Evolutionary conservation across 2,329 filamentous ascomycete genomes (phyloP), one percentile per base, ranked within the genome.

Genomic region (Sphaceloma murrayae): DNA sequence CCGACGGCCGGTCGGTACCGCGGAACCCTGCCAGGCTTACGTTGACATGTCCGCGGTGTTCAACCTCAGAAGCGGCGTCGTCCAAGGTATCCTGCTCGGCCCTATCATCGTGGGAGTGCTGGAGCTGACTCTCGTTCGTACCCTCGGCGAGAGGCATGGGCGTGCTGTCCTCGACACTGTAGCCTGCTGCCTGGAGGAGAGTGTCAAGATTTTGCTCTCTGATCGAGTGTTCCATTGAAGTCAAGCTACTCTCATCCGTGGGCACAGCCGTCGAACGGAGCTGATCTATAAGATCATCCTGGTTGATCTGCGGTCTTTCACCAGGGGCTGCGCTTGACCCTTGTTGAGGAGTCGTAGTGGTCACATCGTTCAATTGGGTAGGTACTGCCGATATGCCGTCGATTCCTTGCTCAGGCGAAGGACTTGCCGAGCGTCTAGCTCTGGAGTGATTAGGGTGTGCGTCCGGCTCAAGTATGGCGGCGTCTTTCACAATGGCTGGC

Each of bases 131-230:
- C n/a, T n/a, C n/a, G n/a, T n/a, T n/a, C n/a, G n/a, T n/a, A n/a
- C n/a, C n/a, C n/a, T n/a, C n/a, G n/a, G n/a, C n/a, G n/a, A n/a
- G n/a, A n/a, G n/a, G n/a, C n/a, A n/a, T n/a, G 6, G 31, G 11
- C 8, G 4, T 10, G 7, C 21, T 24, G 4, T 34, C 47, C 7
- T 53, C 51, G 2, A 58, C 34, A 19, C 50, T 48, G 42, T 69
- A 69, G 11, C 67, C 67, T 19, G 63, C 54, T n/a, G 56, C 59
- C 17, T 61, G 54, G 9, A 71, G 55, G 13, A 71, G 54, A 24
- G 69, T 59, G 7, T 68, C 61, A 6, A 71, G 57, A 1, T 66
- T 55, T 26, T 59, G 58, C n/a, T 63, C 56, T 7, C 53, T 49
- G 29, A 62, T 60, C 39, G 56, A 53, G 18, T 53, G 53, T 34